These are phyloP conservation scores for Aspergillus pseudonomiae DNA, from an alignment of 2,329 filamentous ascomycete genomes.

Conservation along the genomic window DNA sequence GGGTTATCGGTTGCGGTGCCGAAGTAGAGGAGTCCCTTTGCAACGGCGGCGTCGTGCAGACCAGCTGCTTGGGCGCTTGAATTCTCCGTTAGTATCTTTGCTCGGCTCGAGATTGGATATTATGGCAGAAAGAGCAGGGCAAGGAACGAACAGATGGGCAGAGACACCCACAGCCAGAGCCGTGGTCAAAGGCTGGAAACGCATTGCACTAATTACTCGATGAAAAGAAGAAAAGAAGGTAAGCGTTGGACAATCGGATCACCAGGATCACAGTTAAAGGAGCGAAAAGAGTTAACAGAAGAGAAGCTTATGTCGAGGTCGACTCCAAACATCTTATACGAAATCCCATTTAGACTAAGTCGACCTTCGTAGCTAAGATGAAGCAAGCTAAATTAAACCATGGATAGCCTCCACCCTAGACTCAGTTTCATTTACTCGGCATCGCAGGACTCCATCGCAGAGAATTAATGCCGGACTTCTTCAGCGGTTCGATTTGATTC, in stretches of 20 bases:
- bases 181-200: neutral
- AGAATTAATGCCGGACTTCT: neutral
- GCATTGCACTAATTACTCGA: neutral
- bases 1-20: constrained; percentile 62
- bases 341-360: neutral
- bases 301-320: neutral
- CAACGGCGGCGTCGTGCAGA: constrained; percentile 47
- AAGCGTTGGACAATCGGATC: neutral
- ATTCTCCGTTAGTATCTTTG: neutral
- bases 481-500: neutral
- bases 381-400: neutral
- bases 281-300: neutral
- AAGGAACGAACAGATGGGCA: constrained; percentile 1
- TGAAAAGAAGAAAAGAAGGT: neutral
- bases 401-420: neutral
- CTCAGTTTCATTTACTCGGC: neutral
- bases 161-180: constrained; percentile 5
- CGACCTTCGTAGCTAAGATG: neutral
- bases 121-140: neutral
- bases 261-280: neutral
- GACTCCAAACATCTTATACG: neutral
- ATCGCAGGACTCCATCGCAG: neutral
- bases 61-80: constrained; percentile 26
- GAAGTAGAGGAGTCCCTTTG: constrained; percentile 59
- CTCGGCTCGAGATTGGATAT: neutral